Evolutionary conservation across 108 stramenopile species (phyloP).

Genomic region (Cyclotella kingstonii): DNA sequence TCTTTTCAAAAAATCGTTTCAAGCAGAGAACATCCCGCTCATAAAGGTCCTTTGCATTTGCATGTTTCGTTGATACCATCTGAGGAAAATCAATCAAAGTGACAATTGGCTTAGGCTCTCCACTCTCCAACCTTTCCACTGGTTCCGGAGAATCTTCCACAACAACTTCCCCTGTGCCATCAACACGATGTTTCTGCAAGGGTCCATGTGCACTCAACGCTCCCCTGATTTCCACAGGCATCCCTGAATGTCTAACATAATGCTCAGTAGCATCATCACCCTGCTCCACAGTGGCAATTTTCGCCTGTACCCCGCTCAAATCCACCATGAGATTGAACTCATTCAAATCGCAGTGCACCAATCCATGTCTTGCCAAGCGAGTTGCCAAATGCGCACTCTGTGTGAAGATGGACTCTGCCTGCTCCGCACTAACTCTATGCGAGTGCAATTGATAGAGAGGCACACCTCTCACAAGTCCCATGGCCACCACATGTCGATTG

Average conservation of each 20-base stretch:
- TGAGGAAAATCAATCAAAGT: slow-evolving; percentile 99
- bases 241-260: slow-evolving; percentile 85
- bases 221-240: slow-evolving; percentile 69
- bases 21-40: slow-evolving; percentile 89
- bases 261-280: slow-evolving; percentile 65
- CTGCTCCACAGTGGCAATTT: slow-evolving; percentile 30
- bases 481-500: slow-evolving; percentile 92
- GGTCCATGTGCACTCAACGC: slow-evolving; percentile 69
- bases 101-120: slow-evolving; percentile 83
- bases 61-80: slow-evolving; percentile 96
- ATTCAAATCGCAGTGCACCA: slow-evolving; percentile 99
- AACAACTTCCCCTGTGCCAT: slow-evolving; percentile 64
- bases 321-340: slow-evolving; percentile 99
- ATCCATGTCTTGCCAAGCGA: slow-evolving; percentile 86
- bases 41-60: slow-evolving; percentile 95
- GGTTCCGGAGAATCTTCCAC: slow-evolving; percentile 66
- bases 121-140: slow-evolving; percentile 60
- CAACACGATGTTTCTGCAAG: slow-evolving; percentile 56
- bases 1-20: slow-evolving; percentile 83
- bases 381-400: slow-evolving; percentile 71
- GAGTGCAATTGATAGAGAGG: slow-evolving; percentile 89
- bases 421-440: slow-evolving; percentile 72
- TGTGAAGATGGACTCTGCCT: slow-evolving; percentile 89
- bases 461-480: slow-evolving; percentile 84
- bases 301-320: slow-evolving; percentile 73